Conservation (phyloP, 2,329 filamentous ascomycete genomes). For the Ophiosphaerella herpotricha region DNA sequence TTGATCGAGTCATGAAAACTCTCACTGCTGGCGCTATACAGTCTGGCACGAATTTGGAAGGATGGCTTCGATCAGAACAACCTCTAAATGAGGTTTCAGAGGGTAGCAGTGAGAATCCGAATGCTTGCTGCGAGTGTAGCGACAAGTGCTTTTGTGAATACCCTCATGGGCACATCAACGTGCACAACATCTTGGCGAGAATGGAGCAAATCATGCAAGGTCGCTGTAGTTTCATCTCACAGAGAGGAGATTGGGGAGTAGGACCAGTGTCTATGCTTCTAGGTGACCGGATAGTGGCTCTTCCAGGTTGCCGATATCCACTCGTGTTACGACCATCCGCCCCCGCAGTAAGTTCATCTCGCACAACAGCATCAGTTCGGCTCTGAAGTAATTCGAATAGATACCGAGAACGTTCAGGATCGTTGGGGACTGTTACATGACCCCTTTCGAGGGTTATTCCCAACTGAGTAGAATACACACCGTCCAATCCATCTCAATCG, state of each 20-base stretch:
- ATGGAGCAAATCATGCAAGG: not conserved
- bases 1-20: constrained; percentile 1
- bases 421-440: constrained; percentile 2
- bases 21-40: not conserved
- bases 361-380: no score
- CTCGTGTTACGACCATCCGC: not conserved
- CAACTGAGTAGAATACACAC: not conserved
- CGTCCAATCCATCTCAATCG: not conserved
- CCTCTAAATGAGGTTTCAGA: not conserved
- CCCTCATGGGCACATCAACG: not conserved
- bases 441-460: not conserved
- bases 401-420: not conserved
- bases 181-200: constrained; percentile 1
- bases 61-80: not conserved
- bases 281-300: not conserved
- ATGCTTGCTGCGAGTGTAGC: not conserved
- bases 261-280: not conserved
- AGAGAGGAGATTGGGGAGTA: constrained; percentile 1
- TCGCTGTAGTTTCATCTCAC: not conserved
- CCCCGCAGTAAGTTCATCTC: not conserved
- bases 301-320: constrained; percentile 2
- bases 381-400: not conserved
- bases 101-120: not conserved
- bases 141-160: constrained; percentile 1
- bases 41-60: not conserved